Base-by-base conservation (phyloP, 768 basidiomycete species). In the Hygrophorus pudorinus region DNA sequence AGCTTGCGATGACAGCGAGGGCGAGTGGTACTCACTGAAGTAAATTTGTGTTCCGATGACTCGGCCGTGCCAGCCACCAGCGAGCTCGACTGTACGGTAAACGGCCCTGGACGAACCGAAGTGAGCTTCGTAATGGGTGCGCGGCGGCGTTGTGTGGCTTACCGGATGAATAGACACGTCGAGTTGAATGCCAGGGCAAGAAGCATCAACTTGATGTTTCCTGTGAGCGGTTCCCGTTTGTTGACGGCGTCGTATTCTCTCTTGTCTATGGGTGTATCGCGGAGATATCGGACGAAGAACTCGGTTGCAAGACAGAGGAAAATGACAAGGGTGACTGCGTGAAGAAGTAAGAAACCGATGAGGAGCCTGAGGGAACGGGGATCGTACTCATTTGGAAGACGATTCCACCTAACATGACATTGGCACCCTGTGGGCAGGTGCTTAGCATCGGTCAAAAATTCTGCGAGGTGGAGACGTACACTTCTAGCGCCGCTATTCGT, bases 361-460 rank as follows among this genome's bases (percentile, higher is more conserved):
- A 46, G 16, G 17, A 29, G 18, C 20, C 4, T 38, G n/a, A 36
- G 17, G 40, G n/a, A 10, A 17, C 11, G 1, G 10, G 13, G 18
- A 4, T 48, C 66, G 17, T 46, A 69, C 69, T 50, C 16, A 79
- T 57, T 52, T 83, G 80, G 51, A 81, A 70, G 14, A 65, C 62
- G 47, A 85, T 81, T 35, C 80, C 81, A 1, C 59, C 74, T 10
- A 79, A 65, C 77, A 81, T 79, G 53, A 79, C 65, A 38, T 71
- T 43, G 3, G 57, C 58, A 9, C 62, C 63, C 57, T 60, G 28
- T n/a, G 12, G 18, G 7, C 30, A 21, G 9, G 2, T 11, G 3
- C 13, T 13, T 18, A 29, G 10, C 27, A 13, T 3, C 21, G 29
- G 12, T 11, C 38, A 28, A 8, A 13, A 52, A 29, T 12, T 24